Conservation (phyloP, 1,139 yeast species). For the Hyphopichia buzzinii region DNA sequence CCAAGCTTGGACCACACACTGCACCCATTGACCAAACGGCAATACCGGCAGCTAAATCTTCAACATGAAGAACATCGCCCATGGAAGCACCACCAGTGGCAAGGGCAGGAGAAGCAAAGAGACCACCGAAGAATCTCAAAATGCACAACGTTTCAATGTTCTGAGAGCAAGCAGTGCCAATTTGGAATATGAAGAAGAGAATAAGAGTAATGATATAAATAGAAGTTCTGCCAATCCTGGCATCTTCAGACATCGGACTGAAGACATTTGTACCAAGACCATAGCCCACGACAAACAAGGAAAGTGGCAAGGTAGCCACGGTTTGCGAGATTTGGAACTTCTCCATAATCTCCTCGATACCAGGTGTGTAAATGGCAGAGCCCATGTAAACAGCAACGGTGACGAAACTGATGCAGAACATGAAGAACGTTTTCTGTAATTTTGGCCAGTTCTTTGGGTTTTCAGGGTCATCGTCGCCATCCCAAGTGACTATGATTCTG, state of each 20-base stretch:
- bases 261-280: conserved; percentile 40
- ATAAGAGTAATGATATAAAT: conserved; percentile 30
- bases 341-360: conserved; percentile 29
- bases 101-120: conserved; percentile 33
- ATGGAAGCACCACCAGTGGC: conserved; percentile 37
- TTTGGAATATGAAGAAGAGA: conserved; percentile 32
- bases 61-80: conserved; percentile 23
- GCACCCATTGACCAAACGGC: conserved; percentile 37
- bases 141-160: conserved; percentile 30
- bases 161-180: conserved; percentile 29
- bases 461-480: conserved; percentile 53
- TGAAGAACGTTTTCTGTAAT: conserved; percentile 34
- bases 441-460: conserved; percentile 59
- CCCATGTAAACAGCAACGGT: conserved; percentile 60
- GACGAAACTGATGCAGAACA: conserved; percentile 40
- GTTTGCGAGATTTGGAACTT: conserved; percentile 25
- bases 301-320: conserved; percentile 32
- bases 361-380: conserved; percentile 62
- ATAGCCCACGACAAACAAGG: conserved; percentile 39
- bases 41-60: conserved; percentile 32
- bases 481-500: conserved; percentile 33
- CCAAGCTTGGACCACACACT: conserved; percentile 35
- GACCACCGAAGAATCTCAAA: conserved; percentile 30
- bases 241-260: conserved; percentile 38
- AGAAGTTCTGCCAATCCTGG: conserved; percentile 51